Conservation (phyloP, 2,329 filamentous ascomycete species). For the Rutstroemia sp. region DNA sequence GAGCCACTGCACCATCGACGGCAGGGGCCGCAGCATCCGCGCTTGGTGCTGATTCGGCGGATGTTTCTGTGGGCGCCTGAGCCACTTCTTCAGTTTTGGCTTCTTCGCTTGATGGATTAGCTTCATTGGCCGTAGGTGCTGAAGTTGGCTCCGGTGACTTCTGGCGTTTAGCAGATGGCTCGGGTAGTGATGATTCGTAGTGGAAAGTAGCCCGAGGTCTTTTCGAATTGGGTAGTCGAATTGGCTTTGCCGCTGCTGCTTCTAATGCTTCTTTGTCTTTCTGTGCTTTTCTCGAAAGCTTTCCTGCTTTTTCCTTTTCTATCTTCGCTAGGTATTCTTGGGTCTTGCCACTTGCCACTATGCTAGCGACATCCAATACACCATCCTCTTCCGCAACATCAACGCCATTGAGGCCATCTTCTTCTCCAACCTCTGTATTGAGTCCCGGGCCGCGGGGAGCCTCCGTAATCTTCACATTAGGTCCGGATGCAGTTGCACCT, state of each 20-base stretch:
- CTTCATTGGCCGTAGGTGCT: constrained; percentile 10
- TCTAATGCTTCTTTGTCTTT: constrained; percentile 44
- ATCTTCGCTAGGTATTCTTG: constrained; percentile 77
- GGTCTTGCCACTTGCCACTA: constrained; percentile 75
- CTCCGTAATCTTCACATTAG: constrained; percentile 28
- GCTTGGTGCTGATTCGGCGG: constrained; percentile 10
- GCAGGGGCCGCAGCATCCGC: constrained; percentile 11
- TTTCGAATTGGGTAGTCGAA: constrained; percentile 65
- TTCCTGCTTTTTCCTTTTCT: constrained; percentile 61
- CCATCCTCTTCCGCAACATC: constrained; percentile 55
- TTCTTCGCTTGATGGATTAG: constrained; percentile 12
- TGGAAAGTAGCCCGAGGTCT: constrained; percentile 62
- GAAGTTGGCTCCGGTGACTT: constrained; percentile 29
- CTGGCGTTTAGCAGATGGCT: constrained; percentile 35
- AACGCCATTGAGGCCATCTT: constrained; percentile 33
- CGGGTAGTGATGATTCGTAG: constrained; percentile 56
- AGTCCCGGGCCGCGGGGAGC: constrained; percentile 17
- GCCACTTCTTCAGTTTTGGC: constrained; percentile 2
- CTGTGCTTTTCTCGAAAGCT: constrained; percentile 40
- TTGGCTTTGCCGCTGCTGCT: constrained; percentile 44
- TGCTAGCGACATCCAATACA: constrained; percentile 76
- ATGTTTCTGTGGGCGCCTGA: constrained; percentile 6
- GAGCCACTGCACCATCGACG: constrained; percentile 19
- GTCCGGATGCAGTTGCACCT: constrained; percentile 28
- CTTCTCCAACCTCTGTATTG: constrained; percentile 25